Conservation (phyloP, 1,139 yeast genomes). For the Pichia sp. region DNA sequence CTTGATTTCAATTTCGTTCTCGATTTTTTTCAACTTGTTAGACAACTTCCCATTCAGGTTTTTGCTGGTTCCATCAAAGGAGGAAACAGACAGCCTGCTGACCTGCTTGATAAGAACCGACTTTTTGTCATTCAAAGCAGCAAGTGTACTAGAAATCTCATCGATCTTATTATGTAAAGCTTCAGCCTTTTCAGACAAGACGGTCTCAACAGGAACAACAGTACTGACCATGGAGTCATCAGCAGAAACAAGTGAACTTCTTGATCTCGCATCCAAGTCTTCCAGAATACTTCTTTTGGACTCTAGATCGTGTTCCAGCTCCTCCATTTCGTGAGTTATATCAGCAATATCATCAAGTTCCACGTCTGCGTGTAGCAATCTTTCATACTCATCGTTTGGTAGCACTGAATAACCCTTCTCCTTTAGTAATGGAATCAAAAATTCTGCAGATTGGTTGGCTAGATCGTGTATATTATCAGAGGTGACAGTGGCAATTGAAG, state of each 20-base stretch:
- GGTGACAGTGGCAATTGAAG: constrained; percentile 14
- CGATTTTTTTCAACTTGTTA: constrained; percentile 6
- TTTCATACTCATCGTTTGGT: constrained; percentile 18
- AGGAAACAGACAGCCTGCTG: constrained; percentile 12
- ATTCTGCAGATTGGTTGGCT: constrained; percentile 12
- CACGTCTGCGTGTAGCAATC: constrained; percentile 1
- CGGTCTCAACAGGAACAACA: constrained; percentile 12
- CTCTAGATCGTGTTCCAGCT: constrained; percentile 11
- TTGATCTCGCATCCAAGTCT: constrained; percentile 8
- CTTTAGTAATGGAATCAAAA: constrained; percentile 8
- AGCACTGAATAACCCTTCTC: constrained; percentile 20
- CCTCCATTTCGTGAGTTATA: constrained; percentile 11
- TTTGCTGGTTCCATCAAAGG: constrained; percentile 2
- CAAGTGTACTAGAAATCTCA: constrained; percentile 1
- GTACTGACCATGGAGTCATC: constrained; percentile 8
- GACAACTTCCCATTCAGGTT: constrained; percentile 1
- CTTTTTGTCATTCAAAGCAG: constrained; percentile 3
- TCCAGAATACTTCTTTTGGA: constrained; percentile 9
- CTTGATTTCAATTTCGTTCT: constrained; percentile 11
- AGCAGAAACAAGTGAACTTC: constrained; percentile 6
- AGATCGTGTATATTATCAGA: constrained; percentile 11
- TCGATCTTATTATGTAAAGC: constrained; percentile 2
- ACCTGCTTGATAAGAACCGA: constrained; percentile 6
- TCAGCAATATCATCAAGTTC: constrained; percentile 11
- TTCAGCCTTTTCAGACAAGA: constrained; percentile 9